Percentiles rank a stretch among this genome's conserved stretches.
phyloP scores from a whole-genome alignment of 495 filamentous ascomycete species.

The Glonium stellatum region DNA sequence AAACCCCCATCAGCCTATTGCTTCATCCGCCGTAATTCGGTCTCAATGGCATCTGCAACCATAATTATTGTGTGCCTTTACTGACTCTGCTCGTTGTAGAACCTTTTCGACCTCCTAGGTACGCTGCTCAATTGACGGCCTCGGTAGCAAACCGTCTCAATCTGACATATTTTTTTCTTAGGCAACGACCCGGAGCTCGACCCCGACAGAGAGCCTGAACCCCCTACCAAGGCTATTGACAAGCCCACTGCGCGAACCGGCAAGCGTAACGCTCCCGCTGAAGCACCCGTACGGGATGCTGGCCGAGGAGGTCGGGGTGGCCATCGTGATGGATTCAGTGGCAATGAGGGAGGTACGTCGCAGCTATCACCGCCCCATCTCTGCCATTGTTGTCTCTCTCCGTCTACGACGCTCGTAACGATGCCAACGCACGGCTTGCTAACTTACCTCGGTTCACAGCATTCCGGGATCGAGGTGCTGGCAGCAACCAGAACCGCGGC shows the following conservation, averaged over 20 bases:
- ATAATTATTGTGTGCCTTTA: not conserved
- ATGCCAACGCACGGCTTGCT: slow-evolving; percentile 8
- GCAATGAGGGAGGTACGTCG: slow-evolving; percentile 72
- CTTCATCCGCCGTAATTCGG: not conserved
- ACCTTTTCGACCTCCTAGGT: slow-evolving; percentile 42
- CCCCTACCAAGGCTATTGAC: slow-evolving; percentile 79
- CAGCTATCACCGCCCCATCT: not conserved
- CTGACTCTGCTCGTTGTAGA: slow-evolving; percentile 29
- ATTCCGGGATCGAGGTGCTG: slow-evolving; percentile 86
- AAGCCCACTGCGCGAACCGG: slow-evolving; percentile 67
- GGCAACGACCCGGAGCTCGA: slow-evolving; percentile 88
- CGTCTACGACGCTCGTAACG: not conserved
- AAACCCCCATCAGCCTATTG: not conserved
- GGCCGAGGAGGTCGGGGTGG: slow-evolving; percentile 45
- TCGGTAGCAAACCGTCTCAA: not conserved
- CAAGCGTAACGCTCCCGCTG: slow-evolving; percentile 84
- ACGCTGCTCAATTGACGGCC: slow-evolving; percentile 8
- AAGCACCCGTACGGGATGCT: slow-evolving; percentile 41
- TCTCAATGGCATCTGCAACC: not conserved
- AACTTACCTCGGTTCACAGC: slow-evolving; percentile 45
- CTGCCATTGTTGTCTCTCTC: not conserved
- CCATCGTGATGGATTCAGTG: slow-evolving; percentile 46
- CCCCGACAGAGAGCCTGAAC: slow-evolving; percentile 64
- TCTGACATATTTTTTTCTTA: slow-evolving; percentile 32
- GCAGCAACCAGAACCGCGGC: slow-evolving; percentile 71